Base-by-base conservation (phyloP, 306 rosid species). In the Chamaecrista fasciculata region DNA sequence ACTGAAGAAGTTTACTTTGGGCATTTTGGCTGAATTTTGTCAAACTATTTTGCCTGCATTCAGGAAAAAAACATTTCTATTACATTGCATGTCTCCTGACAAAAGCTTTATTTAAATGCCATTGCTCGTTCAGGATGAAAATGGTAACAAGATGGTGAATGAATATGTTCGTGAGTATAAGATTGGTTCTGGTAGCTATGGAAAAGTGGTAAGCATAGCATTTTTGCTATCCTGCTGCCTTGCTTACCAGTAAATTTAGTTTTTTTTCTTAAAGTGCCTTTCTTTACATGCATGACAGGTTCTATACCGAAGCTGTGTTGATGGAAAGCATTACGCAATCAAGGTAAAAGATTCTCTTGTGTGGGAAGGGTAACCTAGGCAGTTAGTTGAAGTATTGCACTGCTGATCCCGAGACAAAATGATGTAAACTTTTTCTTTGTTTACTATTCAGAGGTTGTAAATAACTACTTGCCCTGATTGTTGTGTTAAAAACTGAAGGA, bases 171-270 rank as follows among this genome's bases (percentile, higher is more conserved):
- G 96, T 29, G 99, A 89, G 77, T 84, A 8, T 71, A 91, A 82
- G 87, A 95, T 95, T 84, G 99, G 99, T 53, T 71, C 97, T 20
- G 97, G 99, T 64, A 95, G 99, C 86, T 95, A 95, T 4, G 99
- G 99, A 77, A 95, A 95, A 95, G 99, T 95, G 96, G 99, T 95
- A 77, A 82, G 87, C 61, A 26, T 70, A 62, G 10, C 67, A 44
- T 60, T 57, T 47, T 61, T 73, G 33, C 21, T 42, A 53, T 42
- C 73, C 33, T 31, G 44, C 36, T 80, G 26, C 67, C 25, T 49
- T 19, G 70, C 18, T 76, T 43, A 10, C 25, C 49, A 8, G 24
- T 39, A 25, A 63, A 61, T 57, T 15, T 29, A 34, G 39, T 40
- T 74, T 73, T 74, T 56, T 64, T 28, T 56, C 59, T 28, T 76